Percentiles rank a stretch among this genome's conserved stretches.
Evolutionary conservation across 805 yeast species (phyloP).

Genomic region (Saturnispora sanitii): DNA sequence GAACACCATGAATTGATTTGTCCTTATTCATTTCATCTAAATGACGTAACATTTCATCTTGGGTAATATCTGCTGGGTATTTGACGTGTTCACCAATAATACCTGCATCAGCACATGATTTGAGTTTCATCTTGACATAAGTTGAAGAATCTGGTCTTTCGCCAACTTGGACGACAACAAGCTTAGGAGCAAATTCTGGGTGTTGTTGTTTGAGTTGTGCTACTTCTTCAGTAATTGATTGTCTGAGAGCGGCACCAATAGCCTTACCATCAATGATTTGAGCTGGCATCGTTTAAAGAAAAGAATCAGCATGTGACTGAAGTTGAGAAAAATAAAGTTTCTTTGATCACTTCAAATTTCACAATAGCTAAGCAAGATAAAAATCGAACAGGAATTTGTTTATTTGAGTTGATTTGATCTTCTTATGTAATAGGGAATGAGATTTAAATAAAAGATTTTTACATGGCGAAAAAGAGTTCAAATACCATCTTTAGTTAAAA

Average conservation of each 20-base stretch:
- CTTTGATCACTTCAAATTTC: too few relatives aligned
- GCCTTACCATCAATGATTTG: constrained; percentile 50
- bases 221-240: constrained; percentile 42
- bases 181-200: constrained; percentile 57
- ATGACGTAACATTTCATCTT: constrained; percentile 48
- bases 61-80: constrained; percentile 51
- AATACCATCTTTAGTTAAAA: too few relatives aligned
- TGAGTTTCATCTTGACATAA: constrained; percentile 83
- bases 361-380: too few relatives aligned
- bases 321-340: too few relatives aligned
- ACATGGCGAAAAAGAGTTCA: too few relatives aligned
- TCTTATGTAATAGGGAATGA: too few relatives aligned
- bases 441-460: too few relatives aligned
- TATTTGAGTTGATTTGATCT: too few relatives aligned
- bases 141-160: constrained; percentile 82
- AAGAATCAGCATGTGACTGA: too few relatives aligned
- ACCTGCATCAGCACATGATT: constrained; percentile 79
- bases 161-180: constrained; percentile 87
- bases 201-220: constrained; percentile 31
- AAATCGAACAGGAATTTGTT: too few relatives aligned
- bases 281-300: too few relatives aligned
- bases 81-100: constrained; percentile 58
- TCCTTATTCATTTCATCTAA: constrained; percentile 64
- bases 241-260: constrained; percentile 39
- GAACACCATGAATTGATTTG: constrained; percentile 70